phyloP scores from a whole-genome alignment of 352 stramenopile genomes.

The Peronospora belbahrii region DNA sequence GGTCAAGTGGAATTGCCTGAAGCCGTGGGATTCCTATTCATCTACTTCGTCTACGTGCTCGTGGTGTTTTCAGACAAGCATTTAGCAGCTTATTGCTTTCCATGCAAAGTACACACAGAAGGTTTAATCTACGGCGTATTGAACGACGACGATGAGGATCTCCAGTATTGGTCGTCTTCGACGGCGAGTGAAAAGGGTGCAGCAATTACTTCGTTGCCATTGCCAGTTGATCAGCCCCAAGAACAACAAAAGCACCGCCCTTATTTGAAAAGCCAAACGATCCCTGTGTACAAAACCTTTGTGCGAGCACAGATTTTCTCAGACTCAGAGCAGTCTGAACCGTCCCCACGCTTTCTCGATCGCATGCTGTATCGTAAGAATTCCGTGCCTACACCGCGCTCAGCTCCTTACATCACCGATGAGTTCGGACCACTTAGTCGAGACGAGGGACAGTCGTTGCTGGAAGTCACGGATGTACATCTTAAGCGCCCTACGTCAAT shows the following conservation, averaged over 20 bases:
- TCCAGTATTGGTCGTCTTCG: slow-evolving; percentile 22
- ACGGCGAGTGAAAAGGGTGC: slow-evolving; percentile 21
- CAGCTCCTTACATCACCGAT: slow-evolving; percentile 22
- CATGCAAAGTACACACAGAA: slow-evolving; percentile 5
- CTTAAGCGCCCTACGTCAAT: slow-evolving; percentile 51
- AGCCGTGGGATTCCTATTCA: slow-evolving; percentile 60
- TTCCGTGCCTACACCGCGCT: slow-evolving; percentile 52
- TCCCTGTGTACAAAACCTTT: slow-evolving; percentile 29
- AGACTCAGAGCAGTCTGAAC: slow-evolving; percentile 53
- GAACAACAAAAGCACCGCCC: slow-evolving; percentile 14
- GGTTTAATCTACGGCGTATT: slow-evolving; percentile 16
- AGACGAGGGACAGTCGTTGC: slow-evolving; percentile 38
- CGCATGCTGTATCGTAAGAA: slow-evolving; percentile 42
- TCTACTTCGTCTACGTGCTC: slow-evolving; percentile 58
- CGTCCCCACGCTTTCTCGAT: slow-evolving; percentile 26
- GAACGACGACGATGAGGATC: slow-evolving; percentile 23
- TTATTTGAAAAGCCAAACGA: slow-evolving; percentile 28
- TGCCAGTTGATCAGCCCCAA: slow-evolving; percentile 3
- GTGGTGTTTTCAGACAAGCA: slow-evolving; percentile 55
- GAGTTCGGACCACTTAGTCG: slow-evolving; percentile 12
- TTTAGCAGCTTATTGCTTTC: slow-evolving; percentile 26
- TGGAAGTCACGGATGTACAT: slow-evolving; percentile 48
- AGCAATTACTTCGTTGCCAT: slow-evolving; percentile 1
- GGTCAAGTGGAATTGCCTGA: slow-evolving; percentile 52
- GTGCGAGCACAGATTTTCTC: slow-evolving; percentile 25